Evolutionary conservation across 2,329 filamentous ascomycete species (phyloP).

Genomic region (Pestalotiopsis sp.): DNA sequence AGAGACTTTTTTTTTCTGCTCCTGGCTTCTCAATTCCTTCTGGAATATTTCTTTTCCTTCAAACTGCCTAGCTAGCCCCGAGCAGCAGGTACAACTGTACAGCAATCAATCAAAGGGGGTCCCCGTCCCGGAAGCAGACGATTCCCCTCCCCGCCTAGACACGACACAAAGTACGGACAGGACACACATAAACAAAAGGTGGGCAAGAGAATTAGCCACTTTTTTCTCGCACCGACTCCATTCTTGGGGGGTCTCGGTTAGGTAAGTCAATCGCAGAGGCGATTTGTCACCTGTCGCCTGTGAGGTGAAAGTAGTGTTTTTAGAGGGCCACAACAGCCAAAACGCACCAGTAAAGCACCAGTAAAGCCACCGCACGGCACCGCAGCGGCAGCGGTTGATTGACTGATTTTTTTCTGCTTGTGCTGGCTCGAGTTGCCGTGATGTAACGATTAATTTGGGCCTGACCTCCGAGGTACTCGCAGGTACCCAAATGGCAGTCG

Average conservation of each 20-base stretch:
- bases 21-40: background rate
- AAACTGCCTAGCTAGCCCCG: background rate
- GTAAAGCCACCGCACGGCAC: too few species aligned
- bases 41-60: background rate
- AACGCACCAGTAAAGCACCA: too few species aligned
- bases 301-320: too few species aligned
- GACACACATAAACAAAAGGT: background rate
- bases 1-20: background rate
- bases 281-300: background rate
- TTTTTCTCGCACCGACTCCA: slow-evolving; percentile 4
- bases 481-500: slow-evolving; percentile 1
- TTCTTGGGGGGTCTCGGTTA: slow-evolving; percentile 1
- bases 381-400: too few species aligned
- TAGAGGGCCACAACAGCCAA: background rate
- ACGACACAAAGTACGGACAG: background rate
- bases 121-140: background rate
- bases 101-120: background rate
- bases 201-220: background rate
- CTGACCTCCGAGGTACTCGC: background rate
- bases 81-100: background rate
- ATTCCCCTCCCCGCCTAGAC: background rate
- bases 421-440: background rate
- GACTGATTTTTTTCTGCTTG: background rate
- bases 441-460: slow-evolving; percentile 6
- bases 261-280: slow-evolving; percentile 7